A percentile compares a stretch with the other conserved stretches of the same genome.
Conservation (phyloP, 495 filamentous ascomycete genomes). For the Parachaetomium inaequale region DNA sequence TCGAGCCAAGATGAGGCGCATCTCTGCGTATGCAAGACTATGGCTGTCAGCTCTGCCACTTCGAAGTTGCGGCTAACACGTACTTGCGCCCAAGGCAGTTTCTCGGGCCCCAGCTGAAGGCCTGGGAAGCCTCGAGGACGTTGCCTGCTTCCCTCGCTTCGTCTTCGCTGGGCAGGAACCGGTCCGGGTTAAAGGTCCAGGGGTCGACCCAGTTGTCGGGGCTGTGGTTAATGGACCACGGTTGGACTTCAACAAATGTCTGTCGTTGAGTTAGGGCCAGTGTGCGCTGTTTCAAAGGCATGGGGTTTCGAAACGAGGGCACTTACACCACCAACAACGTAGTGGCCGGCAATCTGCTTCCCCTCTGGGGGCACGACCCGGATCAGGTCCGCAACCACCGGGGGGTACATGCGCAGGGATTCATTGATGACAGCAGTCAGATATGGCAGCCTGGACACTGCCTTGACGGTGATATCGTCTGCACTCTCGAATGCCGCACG, state of each 20-base stretch:
- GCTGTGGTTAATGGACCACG: slow-evolving; percentile 40
- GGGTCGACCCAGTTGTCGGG: slow-evolving; percentile 35
- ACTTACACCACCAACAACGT: slow-evolving; percentile 39
- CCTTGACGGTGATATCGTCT: slow-evolving; percentile 46
- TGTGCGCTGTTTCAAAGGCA: background rate
- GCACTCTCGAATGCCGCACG: slow-evolving; percentile 42
- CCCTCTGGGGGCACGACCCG: slow-evolving; percentile 45
- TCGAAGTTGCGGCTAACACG: background rate
- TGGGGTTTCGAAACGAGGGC: background rate
- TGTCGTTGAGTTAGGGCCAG: background rate
- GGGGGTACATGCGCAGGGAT: slow-evolving; percentile 53
- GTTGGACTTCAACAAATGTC: slow-evolving; percentile 30
- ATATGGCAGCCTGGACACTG: slow-evolving; percentile 46
- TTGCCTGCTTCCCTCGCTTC: slow-evolving; percentile 29
- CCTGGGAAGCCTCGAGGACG: slow-evolving; percentile 35
- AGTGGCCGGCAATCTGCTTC: slow-evolving; percentile 41
- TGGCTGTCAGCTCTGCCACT: background rate
- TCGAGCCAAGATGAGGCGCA: slow-evolving; percentile 42
- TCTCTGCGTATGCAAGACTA: slow-evolving; percentile 37
- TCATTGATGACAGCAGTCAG: slow-evolving; percentile 56
- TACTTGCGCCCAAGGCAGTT: slow-evolving; percentile 45
- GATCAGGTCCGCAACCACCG: slow-evolving; percentile 41
- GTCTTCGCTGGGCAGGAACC: slow-evolving; percentile 33
- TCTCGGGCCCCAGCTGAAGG: slow-evolving; percentile 37
- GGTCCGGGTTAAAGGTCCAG: slow-evolving; percentile 37